Evolutionary conservation across 805 yeast genomes (phyloP).

Genomic region (Ogataea sp.): DNA sequence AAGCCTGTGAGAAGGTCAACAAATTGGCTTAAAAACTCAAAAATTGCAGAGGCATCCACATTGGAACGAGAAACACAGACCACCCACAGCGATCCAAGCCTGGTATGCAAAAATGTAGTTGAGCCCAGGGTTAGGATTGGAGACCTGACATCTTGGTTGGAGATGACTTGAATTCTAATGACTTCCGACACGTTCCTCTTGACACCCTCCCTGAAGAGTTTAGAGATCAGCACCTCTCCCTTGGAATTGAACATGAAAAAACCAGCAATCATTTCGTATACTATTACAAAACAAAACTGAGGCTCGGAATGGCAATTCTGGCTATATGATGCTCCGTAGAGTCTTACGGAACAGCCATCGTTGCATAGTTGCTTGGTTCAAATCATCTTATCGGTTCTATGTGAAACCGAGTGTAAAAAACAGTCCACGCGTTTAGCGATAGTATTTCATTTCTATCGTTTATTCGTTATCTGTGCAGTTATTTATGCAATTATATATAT

Average conservation of each 20-base stretch:
- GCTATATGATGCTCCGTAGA: too few species aligned
- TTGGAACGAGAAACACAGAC: slow-evolving; percentile 89
- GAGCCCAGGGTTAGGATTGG: slow-evolving; percentile 85
- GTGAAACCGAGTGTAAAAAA: too few species aligned
- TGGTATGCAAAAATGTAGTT: slow-evolving; percentile 79
- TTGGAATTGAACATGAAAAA: slow-evolving; percentile 68
- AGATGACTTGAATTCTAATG: slow-evolving; percentile 85
- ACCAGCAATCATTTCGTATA: slow-evolving; percentile 67
- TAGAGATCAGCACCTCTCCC: slow-evolving; percentile 79
- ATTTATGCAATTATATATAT: too few species aligned
- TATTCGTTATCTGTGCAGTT: too few species aligned
- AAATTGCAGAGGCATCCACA: slow-evolving; percentile 70
- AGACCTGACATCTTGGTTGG: slow-evolving; percentile 51
- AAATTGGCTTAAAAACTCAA: slow-evolving; percentile 70
- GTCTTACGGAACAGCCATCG: too few species aligned
- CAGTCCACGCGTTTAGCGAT: too few species aligned
- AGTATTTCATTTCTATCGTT: too few species aligned
- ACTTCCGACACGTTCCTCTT: slow-evolving; percentile 77
- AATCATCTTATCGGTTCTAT: too few species aligned
- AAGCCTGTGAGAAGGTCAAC: slow-evolving; percentile 20
- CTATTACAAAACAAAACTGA: not conserved
- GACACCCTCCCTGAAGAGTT: slow-evolving; percentile 65
- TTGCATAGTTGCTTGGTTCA: too few species aligned
- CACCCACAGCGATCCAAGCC: slow-evolving; percentile 56
- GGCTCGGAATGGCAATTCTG: too few species aligned